phyloP scores from a whole-genome alignment of 2,329 filamentous ascomycete genomes.

The Pseudodiploospora longispora region DNA sequence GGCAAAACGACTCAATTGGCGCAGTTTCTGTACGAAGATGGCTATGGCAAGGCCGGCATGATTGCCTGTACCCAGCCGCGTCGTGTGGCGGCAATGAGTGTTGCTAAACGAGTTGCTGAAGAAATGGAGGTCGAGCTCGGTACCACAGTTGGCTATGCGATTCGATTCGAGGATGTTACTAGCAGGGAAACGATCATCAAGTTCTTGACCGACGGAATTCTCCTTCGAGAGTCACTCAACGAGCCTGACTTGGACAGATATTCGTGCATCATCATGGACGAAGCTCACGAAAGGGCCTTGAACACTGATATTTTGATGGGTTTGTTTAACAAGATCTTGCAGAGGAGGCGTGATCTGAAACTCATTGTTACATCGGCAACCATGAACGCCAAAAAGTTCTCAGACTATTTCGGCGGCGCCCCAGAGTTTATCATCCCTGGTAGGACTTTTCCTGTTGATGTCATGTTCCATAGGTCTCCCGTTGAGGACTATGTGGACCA shows the following conservation, averaged over 20 bases:
- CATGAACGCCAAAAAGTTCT: slow-evolving; percentile 96
- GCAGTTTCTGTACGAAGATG: slow-evolving; percentile 92
- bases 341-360: slow-evolving; percentile 82
- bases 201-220: slow-evolving; percentile 97
- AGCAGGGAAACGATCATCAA: slow-evolving; percentile 94
- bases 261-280: slow-evolving; percentile 98
- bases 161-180: slow-evolving; percentile 97
- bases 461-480: slow-evolving; percentile 89
- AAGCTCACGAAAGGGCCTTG: slow-evolving; percentile 91
- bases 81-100: slow-evolving; percentile 97
- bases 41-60: slow-evolving; percentile 78
- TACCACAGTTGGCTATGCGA: slow-evolving; percentile 85
- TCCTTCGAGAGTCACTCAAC: slow-evolving; percentile 86
- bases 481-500: slow-evolving; percentile 98
- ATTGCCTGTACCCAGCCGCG: slow-evolving; percentile 96
- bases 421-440: slow-evolving; percentile 96
- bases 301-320: slow-evolving; percentile 98
- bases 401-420: slow-evolving; percentile 89
- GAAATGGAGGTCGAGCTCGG: slow-evolving; percentile 95
- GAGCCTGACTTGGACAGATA: slow-evolving; percentile 92
- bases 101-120: slow-evolving; percentile 94
- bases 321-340: slow-evolving; percentile 92
- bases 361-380: slow-evolving; percentile 96
- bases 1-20: slow-evolving; percentile 97
- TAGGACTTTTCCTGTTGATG: slow-evolving; percentile 91